phyloP scores from a whole-genome alignment of 192 early-diverging fungal species.

The Coemansia sp. region DNA sequence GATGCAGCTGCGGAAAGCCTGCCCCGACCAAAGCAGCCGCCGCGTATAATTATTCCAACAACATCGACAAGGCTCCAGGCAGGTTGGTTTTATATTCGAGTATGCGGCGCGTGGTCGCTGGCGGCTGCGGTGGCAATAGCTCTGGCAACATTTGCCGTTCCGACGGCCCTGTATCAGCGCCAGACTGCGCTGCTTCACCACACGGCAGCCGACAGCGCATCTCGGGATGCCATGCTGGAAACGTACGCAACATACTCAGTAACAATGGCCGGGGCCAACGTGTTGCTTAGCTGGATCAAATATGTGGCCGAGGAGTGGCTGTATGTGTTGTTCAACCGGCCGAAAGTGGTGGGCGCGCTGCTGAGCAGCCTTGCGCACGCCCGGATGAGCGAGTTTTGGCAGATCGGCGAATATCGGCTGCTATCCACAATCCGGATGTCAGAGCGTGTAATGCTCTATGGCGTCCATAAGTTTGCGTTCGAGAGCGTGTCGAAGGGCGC shows the following conservation, averaged over 20 bases:
- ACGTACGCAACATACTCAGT: background rate
- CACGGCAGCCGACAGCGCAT: too few species aligned
- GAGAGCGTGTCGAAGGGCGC: background rate
- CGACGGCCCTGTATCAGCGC: slow-evolving; percentile 9
- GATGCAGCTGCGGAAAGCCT: background rate
- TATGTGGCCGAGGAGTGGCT: slow-evolving; percentile 9
- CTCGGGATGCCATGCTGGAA: background rate
- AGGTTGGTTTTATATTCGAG: background rate
- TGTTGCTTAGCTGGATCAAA: slow-evolving; percentile 10
- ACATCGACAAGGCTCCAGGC: background rate
- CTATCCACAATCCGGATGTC: slow-evolving; percentile 4
- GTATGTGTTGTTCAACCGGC: slow-evolving; percentile 14
- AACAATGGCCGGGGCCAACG: background rate
- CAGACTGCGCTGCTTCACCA: background rate
- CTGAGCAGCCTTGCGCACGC: slow-evolving; percentile 12
- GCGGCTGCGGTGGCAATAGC: slow-evolving; percentile 5
- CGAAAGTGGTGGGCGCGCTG: slow-evolving; percentile 10
- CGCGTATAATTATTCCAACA: background rate
- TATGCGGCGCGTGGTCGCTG: slow-evolving; percentile 14
- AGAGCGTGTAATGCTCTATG: slow-evolving; percentile 13
- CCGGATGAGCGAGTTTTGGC: slow-evolving; percentile 23
- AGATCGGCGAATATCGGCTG: background rate
- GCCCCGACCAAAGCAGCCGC: background rate
- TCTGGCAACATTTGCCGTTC: slow-evolving; percentile 10
- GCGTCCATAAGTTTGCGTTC: slow-evolving; percentile 12